Percentiles rank a stretch among this genome's conserved stretches.
These are phyloP conservation scores for Ceratobasidium sp. DNA, from an alignment of 1,284 basidiomycete species.

Conservation along the genomic window DNA sequence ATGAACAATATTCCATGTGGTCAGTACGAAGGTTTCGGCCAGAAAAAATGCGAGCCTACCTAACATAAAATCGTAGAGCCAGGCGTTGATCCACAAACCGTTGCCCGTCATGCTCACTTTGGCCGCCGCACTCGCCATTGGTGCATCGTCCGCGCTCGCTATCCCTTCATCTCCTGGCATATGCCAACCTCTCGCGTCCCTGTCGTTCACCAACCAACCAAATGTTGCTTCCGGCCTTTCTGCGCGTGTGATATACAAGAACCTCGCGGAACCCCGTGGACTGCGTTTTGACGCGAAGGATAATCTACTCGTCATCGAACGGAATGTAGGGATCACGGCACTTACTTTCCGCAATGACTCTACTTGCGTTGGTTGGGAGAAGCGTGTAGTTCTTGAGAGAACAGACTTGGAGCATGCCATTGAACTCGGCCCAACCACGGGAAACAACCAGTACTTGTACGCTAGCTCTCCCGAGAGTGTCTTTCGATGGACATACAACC, in stretches of 20 bases:
- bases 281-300: conserved; percentile 58
- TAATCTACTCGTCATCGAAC: conserved; percentile 62
- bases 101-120: not conserved
- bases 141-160: not conserved
- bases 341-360: conserved; percentile 52
- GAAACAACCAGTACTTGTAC: conserved; percentile 50
- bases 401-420: conserved; percentile 61
- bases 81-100: too few species aligned
- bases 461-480: conserved; percentile 38
- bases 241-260: conserved; percentile 58
- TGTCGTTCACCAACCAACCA: conserved; percentile 29
- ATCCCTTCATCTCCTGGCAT: conserved; percentile 17
- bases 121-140: not conserved
- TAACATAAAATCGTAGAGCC: too few species aligned
- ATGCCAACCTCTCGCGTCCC: conserved; percentile 25
- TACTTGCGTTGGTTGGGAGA: conserved; percentile 57
- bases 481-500: conserved; percentile 35
- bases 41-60: too few species aligned
- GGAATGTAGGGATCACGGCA: conserved; percentile 60
- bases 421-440: conserved; percentile 55
- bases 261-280: conserved; percentile 60
- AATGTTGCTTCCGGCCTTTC: conserved; percentile 55
- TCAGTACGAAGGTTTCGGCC: too few species aligned
- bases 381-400: conserved; percentile 59
- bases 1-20: too few species aligned